These are phyloP conservation scores for Suillus subalutaceus DNA, from an alignment of 768 basidiomycete genomes.

Conservation along the genomic window DNA sequence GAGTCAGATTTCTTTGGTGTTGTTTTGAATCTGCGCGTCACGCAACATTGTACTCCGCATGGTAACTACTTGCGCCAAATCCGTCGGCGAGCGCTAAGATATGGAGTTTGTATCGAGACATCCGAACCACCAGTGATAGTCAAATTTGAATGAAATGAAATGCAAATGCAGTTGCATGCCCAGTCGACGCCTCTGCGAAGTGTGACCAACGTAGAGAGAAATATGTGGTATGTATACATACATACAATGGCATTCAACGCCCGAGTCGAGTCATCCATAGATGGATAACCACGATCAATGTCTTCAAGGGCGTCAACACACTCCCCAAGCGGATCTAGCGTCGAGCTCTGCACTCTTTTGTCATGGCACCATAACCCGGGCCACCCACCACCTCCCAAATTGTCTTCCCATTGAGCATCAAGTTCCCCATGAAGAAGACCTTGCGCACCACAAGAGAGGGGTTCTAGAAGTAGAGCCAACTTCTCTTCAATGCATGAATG, in stretches of 20 bases:
- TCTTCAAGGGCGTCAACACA: not conserved
- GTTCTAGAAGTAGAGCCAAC: constrained; percentile 65
- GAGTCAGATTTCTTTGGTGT: too few species aligned
- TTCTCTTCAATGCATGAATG: constrained; percentile 13
- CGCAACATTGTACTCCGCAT: too few species aligned
- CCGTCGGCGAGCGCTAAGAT: too few species aligned
- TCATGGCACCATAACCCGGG: constrained; percentile 46
- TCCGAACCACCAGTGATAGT: too few species aligned
- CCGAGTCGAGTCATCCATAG: not conserved
- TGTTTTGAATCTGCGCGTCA: too few species aligned
- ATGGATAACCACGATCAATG: not conserved
- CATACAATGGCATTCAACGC: not conserved
- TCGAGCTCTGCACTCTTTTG: constrained; percentile 23
- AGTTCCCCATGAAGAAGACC: constrained; percentile 63
- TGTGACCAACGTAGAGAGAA: not conserved
- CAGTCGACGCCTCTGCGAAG: not conserved
- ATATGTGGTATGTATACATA: not conserved
- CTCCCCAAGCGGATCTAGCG: constrained; percentile 12
- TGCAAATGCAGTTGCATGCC: not conserved
- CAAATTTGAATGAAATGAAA: not conserved
- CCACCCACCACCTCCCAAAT: constrained; percentile 21
- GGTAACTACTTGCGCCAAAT: too few species aligned
- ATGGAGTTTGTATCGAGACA: too few species aligned
- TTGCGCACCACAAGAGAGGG: constrained; percentile 54
- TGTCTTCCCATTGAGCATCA: constrained; percentile 69